These are phyloP conservation scores for Croton laevigatus DNA, from an alignment of 441 rosid species.

Conservation along the genomic window DNA sequence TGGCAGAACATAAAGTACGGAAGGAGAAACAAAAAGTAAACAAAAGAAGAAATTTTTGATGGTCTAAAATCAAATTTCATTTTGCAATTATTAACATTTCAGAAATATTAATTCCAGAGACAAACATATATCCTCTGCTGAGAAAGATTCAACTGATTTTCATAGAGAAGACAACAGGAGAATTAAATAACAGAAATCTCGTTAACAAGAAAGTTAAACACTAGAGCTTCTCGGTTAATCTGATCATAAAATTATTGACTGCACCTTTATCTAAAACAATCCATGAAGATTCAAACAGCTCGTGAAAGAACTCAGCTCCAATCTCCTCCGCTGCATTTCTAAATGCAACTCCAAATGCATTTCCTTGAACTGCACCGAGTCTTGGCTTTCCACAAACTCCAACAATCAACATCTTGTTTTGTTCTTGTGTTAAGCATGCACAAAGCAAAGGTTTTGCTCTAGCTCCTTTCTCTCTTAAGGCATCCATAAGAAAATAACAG, in stretches of 20 bases:
- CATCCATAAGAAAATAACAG: slow-evolving; percentile 96
- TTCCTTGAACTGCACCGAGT: slow-evolving; percentile 85
- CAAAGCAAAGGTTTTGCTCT: slow-evolving; percentile 86
- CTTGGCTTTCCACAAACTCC: slow-evolving; percentile 93
- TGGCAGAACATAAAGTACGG: no score
- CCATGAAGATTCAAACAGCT: slow-evolving; percentile 95
- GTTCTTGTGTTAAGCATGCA: slow-evolving; percentile 67
- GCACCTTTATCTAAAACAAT: slow-evolving; percentile 68
- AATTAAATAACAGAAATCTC: slow-evolving; percentile 4
- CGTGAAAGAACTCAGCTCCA: slow-evolving; percentile 84
- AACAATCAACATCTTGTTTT: slow-evolving; percentile 70
- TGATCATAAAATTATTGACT: slow-evolving; percentile 82
- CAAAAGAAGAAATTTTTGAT: neutral
- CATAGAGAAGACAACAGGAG: neutral
- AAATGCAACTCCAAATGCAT: slow-evolving; percentile 83
- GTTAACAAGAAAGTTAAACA: slow-evolving; percentile 16
- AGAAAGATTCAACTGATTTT: slow-evolving; percentile 12
- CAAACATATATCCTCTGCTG: slow-evolving; percentile 17
- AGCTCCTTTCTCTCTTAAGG: slow-evolving; percentile 90
- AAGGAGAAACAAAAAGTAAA: no score
- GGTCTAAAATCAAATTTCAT: slow-evolving; percentile 14
- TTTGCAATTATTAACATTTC: slow-evolving; percentile 22
- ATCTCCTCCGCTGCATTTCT: slow-evolving; percentile 87
- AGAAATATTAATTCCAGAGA: slow-evolving; percentile 13
- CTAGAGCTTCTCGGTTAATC: slow-evolving; percentile 78